These are phyloP conservation scores for Amphibolis antarctica DNA, from an alignment of 106 monocot genomes.

Conservation along the genomic window DNA sequence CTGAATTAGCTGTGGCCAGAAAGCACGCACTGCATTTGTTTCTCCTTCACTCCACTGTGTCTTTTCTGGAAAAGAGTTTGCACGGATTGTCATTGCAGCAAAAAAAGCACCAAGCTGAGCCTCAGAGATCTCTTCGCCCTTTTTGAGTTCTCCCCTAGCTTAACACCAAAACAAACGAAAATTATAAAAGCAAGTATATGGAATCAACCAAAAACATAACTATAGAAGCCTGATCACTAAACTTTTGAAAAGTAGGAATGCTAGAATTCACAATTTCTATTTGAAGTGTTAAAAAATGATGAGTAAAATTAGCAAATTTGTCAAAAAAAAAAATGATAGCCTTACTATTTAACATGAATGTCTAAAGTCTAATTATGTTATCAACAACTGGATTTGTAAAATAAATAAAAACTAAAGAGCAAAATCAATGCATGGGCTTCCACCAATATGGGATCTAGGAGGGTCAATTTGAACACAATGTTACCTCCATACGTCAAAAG, in stretches of 20 bases:
- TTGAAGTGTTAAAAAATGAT: not conserved
- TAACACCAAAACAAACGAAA: slow-evolving; percentile 7
- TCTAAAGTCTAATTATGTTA: not conserved
- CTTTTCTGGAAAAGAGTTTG: slow-evolving; percentile 83
- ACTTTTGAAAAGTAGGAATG: not conserved
- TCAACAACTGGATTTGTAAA: not conserved
- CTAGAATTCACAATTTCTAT: not conserved
- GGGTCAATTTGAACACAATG: no score
- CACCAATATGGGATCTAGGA: no score
- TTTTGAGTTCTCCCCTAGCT: slow-evolving; percentile 86
- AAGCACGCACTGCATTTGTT: slow-evolving; percentile 48
- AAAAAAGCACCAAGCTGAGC: slow-evolving; percentile 96
- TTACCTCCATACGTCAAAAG: no score
- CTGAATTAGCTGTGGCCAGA: slow-evolving; percentile 67
- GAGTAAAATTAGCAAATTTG: not conserved
- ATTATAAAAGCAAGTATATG: not conserved
- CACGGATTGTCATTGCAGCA: slow-evolving; percentile 88
- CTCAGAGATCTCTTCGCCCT: slow-evolving; percentile 64
- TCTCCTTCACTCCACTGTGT: slow-evolving; percentile 96
- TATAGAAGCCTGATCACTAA: not conserved
- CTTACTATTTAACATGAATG: not conserved
- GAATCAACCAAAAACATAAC: not conserved
- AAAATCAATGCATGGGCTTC: no score
- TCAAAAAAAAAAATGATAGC: no score
- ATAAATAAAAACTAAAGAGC: not conserved